These are phyloP conservation scores for Ceratopteris richardii DNA, from an alignment of 75 land plant species.

Conservation along the genomic window DNA sequence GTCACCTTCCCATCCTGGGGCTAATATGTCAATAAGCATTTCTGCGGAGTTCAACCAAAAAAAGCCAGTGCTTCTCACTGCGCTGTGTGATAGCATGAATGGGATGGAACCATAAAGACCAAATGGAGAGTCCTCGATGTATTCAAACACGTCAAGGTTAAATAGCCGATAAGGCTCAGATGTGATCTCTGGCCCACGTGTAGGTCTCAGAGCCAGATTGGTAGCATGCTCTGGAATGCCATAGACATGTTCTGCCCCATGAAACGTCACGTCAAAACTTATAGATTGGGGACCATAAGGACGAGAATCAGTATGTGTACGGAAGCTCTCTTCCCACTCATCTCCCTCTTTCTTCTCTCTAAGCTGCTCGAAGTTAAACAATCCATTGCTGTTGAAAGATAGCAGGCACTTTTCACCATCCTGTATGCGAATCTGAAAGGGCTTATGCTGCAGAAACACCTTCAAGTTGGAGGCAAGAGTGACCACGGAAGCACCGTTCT, in stretches of 20 bases:
- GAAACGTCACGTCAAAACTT: constrained; percentile 87
- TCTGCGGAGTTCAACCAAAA: constrained; percentile 96
- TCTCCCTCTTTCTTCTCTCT: constrained; percentile 60
- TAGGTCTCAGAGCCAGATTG: constrained; percentile 63
- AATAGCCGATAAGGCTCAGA: constrained; percentile 94
- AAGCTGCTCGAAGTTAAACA: constrained; percentile 88
- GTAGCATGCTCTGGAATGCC: constrained; percentile 94
- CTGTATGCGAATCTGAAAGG: constrained; percentile 60
- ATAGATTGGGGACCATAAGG: constrained; percentile 91
- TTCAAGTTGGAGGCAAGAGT: constrained; percentile 52
- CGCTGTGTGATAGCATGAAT: constrained; percentile 78
- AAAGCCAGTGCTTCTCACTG: constrained; percentile 50
- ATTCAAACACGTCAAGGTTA: constrained; percentile 93
- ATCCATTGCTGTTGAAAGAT: constrained; percentile 76
- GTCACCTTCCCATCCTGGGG: constrained; percentile 56
- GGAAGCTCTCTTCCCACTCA: constrained; percentile 75
- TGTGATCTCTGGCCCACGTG: constrained; percentile 67
- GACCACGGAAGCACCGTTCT: constrained; percentile 35
- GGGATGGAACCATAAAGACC: constrained; percentile 89
- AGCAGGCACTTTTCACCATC: constrained; percentile 33
- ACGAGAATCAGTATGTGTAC: constrained; percentile 66
- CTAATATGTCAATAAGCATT: constrained; percentile 93
- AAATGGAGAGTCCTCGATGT: constrained; percentile 67
- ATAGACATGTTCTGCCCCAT: constrained; percentile 79
- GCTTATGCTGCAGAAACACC: constrained; percentile 59